Base-by-base conservation (phyloP, 2,329 filamentous ascomycete genomes). In the Penicillium janthinellum region DNA sequence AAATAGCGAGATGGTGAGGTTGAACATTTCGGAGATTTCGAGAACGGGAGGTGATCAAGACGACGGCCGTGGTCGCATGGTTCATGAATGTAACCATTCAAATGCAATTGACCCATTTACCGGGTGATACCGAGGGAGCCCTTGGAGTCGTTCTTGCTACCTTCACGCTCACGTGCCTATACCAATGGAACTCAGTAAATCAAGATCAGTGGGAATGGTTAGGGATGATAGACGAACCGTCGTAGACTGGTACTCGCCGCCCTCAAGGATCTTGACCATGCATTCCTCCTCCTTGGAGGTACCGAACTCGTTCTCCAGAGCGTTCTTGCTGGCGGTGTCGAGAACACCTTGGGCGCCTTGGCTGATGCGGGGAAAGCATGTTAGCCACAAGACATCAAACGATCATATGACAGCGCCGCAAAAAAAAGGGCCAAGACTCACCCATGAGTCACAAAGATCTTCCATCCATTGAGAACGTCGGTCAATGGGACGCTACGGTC, bases 401-500 rank as follows among this genome's bases (percentile, higher is more conserved):
- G 10, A 25, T 31, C 28, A 31, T 31, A 31, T 31, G 28, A 31
- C 28, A 31, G 28, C 20, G 20, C 20, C 28, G 6, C 15, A 31
- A 6, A 17, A 28, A 28, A 7, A 25, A 0, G 3, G 1, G 10
- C 15, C 1, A 20, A 54, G 58, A 82, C 90, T 81, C 84, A 97
- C 93, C 89, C 90, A 82, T 96, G 90, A 38, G 92, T 96, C 45
- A 90, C 82, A 72, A 96, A 96, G 72, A 99, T 83, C 84, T 96
- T 91, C 84, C 91, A 98, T 7, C 90, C 84, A 59, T 88, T 91
- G 57, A 98, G 85, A 58, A 99, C 93, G 71, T 97, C 88, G 1
- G 90, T 85, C 50, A 98, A 81, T 39, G 95, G 90, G 34, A 95
- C 81, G 34, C 85, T 88, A 73, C 86, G 88, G 82, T 98, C 94